Conservation (phyloP, 345 rosid species). For the Moricandia moricandioides region DNA sequence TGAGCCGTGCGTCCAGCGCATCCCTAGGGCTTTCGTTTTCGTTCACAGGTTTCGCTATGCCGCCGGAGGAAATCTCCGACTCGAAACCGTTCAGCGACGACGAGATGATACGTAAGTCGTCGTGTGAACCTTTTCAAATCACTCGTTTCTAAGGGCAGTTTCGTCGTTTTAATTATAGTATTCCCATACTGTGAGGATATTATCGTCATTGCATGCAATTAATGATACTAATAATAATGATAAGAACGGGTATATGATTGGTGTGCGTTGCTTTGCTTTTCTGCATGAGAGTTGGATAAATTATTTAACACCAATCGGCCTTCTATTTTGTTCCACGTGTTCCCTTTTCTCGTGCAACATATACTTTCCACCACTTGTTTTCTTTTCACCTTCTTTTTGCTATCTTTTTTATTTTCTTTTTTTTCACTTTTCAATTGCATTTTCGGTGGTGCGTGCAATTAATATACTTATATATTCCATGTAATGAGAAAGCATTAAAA, state of each 20-base stretch:
- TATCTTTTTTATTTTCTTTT: background rate
- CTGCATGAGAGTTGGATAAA: conserved; percentile 28
- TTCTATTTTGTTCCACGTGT: conserved; percentile 33
- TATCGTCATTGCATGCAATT: conserved; percentile 6
- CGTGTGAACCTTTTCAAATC: background rate
- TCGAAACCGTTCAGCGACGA: conserved; percentile 87
- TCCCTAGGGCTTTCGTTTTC: conserved; percentile 88
- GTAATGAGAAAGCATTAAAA: conserved; percentile 18
- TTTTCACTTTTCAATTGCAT: conserved; percentile 18
- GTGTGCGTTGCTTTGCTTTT: conserved; percentile 32
- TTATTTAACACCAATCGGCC: conserved; percentile 21
- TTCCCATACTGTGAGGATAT: conserved; percentile 21
- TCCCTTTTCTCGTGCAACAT: conserved; percentile 33
- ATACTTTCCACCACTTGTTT: conserved; percentile 33
- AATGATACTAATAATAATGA: conserved; percentile 15
- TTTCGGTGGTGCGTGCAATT: conserved; percentile 25
- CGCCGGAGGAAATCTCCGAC: conserved; percentile 79
- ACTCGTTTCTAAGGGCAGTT: background rate
- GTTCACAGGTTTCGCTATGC: conserved; percentile 87
- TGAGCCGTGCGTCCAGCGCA: conserved; percentile 96
- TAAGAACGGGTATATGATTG: conserved; percentile 31
- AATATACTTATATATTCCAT: background rate
- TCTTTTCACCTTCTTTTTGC: background rate
- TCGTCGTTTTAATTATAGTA: background rate
- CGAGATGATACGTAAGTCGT: conserved; percentile 78